Evolutionary conservation across 2,329 filamentous ascomycete species (phyloP), one percentile per base, ranked within the genome.

Genomic region (Scopulariopsis brevicaulis): DNA sequence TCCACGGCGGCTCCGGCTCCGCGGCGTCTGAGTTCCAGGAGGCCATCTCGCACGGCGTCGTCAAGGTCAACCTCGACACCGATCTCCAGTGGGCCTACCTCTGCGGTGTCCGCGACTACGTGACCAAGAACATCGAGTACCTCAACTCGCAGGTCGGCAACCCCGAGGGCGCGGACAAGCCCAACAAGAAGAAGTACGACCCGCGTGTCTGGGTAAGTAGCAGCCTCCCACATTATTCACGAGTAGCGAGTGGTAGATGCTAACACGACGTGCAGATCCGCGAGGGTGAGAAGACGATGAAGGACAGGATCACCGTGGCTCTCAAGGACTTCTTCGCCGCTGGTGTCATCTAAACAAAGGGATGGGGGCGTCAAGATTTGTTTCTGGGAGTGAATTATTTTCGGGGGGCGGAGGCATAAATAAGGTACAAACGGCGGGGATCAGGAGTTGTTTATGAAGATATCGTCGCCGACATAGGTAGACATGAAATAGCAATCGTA

Each of bases 41-140:
- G 67, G 93, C 92, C 70, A 96, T 96, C 75, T 77, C 79, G 71
- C 88, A 93, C 75, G 94, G 94, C 81, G 93, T 99, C 66, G 87
- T 96, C 79, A 99, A 99, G 87, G 94, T 99, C 77, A 99, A 99
- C 81, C 81, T 99, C 68, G 94, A 99, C 77, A 99, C 94, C 55
- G 94, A 99, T 72, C 83, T 97, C 77, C 93, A 97, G 81, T 96
- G 85, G 75, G 92, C 93, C 60, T 99, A 97, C 83, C 82, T 94
- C 65, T 77, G 78, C 62, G 94, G 94, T 77, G 88, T 97, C 78
- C 89, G 94, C 63, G 93, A 99, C 79, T 99, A 91, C 81, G 82
- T 97, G 71, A 75, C 90, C 69, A 88, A 84, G 73, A 96, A 96
- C 84, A 92, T 96, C 79, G 93, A 96, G 68, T 99, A 97, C 81